phyloP scores from a whole-genome alignment of 73 alveolate genomes.

The Paramecium octaurelia region DNA sequence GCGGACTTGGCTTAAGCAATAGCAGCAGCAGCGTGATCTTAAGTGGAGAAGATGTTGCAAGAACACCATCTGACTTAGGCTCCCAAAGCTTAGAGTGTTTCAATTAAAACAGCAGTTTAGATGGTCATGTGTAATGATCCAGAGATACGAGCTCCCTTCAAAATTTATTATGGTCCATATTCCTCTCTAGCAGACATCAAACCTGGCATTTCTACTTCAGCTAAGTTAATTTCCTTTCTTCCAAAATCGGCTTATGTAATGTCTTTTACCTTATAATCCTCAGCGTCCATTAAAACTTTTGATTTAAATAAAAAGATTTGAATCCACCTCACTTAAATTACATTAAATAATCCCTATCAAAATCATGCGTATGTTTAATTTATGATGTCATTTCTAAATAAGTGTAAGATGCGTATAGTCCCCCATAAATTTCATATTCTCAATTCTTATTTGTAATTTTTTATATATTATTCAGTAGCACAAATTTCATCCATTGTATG shows the following conservation, averaged over 20 bases:
- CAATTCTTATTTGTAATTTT: background rate
- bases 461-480: background rate
- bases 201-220: conserved; percentile 97
- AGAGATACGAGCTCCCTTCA: conserved; percentile 90
- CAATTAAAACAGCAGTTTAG: conserved; percentile 96
- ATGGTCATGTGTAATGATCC: conserved; percentile 98
- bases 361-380: background rate
- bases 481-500: background rate
- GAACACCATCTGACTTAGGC: conserved; percentile 96
- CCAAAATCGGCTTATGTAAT: conserved; percentile 93
- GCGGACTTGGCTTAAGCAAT: conserved; percentile 88
- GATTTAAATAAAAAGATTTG: conserved; percentile 22
- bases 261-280: conserved; percentile 83
- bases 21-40: conserved; percentile 98
- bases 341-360: background rate
- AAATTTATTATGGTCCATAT: conserved; percentile 83
- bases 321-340: conserved; percentile 8
- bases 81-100: conserved; percentile 88
- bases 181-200: conserved; percentile 92
- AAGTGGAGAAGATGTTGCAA: conserved; percentile 96
- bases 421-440: background rate
- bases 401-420: background rate
- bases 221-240: conserved; percentile 91
- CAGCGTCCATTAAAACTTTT: conserved; percentile 52
- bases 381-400: conserved; percentile 1